Percentiles rank a stretch among this genome's conserved stretches.
Evolutionary conservation across 1,284 basidiomycete species (phyloP).

Genomic region (Puccinia horiana): DNA sequence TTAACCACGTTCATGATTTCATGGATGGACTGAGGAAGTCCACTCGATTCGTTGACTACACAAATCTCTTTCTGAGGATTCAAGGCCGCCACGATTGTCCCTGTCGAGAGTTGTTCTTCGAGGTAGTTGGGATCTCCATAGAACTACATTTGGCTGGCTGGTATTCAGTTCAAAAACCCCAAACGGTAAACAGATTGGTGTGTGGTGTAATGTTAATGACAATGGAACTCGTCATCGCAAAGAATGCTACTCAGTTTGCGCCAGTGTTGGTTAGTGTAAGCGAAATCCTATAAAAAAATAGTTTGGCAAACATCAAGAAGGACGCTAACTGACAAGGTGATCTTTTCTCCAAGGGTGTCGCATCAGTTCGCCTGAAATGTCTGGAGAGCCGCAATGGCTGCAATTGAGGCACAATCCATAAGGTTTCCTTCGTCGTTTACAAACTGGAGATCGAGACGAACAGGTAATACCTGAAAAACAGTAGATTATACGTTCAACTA

Average conservation of each 20-base stretch:
- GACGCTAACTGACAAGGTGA: slow-evolving; percentile 70
- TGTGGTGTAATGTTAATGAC: slow-evolving; percentile 87
- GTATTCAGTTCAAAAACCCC: slow-evolving; percentile 71
- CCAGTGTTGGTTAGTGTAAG: background rate
- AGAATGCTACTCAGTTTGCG: slow-evolving; percentile 66
- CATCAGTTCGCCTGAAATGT: slow-evolving; percentile 89
- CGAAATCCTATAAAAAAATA: background rate
- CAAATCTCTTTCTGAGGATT: slow-evolving; percentile 93
- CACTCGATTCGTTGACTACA: slow-evolving; percentile 84
- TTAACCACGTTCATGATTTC: slow-evolving; percentile 73
- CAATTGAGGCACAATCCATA: slow-evolving; percentile 90
- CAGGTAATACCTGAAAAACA: slow-evolving; percentile 77
- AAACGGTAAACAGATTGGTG: slow-evolving; percentile 87
- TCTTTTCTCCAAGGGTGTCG: slow-evolving; percentile 88
- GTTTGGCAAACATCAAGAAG: background rate
- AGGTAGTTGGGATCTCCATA: slow-evolving; percentile 82
- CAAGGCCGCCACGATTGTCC: slow-evolving; percentile 76
- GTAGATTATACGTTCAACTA: background rate
- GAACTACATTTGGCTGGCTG: slow-evolving; percentile 62
- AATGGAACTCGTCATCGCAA: slow-evolving; percentile 84
- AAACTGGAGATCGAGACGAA: slow-evolving; percentile 84
- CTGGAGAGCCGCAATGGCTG: slow-evolving; percentile 81
- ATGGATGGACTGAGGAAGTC: slow-evolving; percentile 73
- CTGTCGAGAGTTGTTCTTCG: slow-evolving; percentile 74
- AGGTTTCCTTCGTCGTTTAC: slow-evolving; percentile 87